phyloP scores from a whole-genome alignment of 2,329 filamentous ascomycete species.

The Boeremia lycopersici region DNA sequence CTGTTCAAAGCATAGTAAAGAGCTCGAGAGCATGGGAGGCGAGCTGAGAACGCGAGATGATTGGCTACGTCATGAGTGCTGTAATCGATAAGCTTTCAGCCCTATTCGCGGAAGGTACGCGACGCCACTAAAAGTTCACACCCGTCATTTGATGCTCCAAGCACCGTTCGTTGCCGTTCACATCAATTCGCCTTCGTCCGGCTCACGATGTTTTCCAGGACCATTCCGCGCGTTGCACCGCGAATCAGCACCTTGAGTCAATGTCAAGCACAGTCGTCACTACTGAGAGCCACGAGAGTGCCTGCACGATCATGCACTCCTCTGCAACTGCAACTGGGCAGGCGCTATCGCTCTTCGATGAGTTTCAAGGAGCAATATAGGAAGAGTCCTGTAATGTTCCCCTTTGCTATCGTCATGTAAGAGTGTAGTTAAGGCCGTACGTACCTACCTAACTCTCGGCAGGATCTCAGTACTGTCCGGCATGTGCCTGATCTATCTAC shows the following conservation, averaged over 20 bases:
- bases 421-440: neutral
- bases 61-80: constrained; percentile 43
- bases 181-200: constrained; percentile 22
- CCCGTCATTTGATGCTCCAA: constrained; percentile 28
- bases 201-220: constrained; percentile 46
- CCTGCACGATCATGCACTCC: constrained; percentile 34
- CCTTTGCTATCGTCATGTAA: constrained; percentile 41
- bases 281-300: constrained; percentile 26
- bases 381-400: constrained; percentile 49
- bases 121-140: constrained; percentile 35
- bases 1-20: constrained; percentile 27
- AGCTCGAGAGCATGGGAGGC: neutral
- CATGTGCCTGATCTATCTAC: constrained; percentile 50
- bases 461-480: constrained; percentile 49
- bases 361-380: constrained; percentile 43
- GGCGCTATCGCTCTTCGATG: constrained; percentile 38
- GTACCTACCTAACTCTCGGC: constrained; percentile 12
- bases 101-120: constrained; percentile 33
- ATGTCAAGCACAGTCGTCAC: constrained; percentile 33
- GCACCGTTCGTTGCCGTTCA: constrained; percentile 14
- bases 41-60: constrained; percentile 27
- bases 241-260: constrained; percentile 28
- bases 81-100: constrained; percentile 27
- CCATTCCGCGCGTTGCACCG: constrained; percentile 35
- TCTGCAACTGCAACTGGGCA: constrained; percentile 31